phyloP scores from a whole-genome alignment of 2,329 filamentous ascomycete species.

The Amphichorda felina region DNA sequence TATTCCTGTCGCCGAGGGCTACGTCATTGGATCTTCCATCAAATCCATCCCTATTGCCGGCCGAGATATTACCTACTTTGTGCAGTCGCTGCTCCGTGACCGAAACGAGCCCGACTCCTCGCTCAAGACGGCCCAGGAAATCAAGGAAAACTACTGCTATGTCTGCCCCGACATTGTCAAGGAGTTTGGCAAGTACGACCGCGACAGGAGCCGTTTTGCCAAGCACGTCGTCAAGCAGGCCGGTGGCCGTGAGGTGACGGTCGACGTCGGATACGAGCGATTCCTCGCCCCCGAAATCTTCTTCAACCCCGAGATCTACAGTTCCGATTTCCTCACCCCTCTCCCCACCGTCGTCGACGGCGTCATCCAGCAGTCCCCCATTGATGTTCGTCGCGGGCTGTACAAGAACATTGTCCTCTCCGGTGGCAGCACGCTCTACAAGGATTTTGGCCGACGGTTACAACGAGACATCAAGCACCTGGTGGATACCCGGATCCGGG shows the following conservation, averaged over 20 bases:
- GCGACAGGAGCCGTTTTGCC: slow-evolving; percentile 80
- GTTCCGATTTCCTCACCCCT: slow-evolving; percentile 93
- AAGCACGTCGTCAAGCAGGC: slow-evolving; percentile 82
- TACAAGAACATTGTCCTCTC: slow-evolving; percentile 99
- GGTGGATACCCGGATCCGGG: slow-evolving; percentile 84
- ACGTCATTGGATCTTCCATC: slow-evolving; percentile 97
- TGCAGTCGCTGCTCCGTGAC: slow-evolving; percentile 90
- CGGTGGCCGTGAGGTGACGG: slow-evolving; percentile 70
- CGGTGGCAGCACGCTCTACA: slow-evolving; percentile 93
- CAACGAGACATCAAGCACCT: slow-evolving; percentile 96
- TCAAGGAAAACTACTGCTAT: slow-evolving; percentile 98
- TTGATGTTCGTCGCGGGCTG: slow-evolving; percentile 89
- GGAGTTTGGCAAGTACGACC: slow-evolving; percentile 90
- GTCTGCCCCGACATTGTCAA: slow-evolving; percentile 98
- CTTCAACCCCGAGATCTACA: slow-evolving; percentile 99
- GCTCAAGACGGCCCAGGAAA: slow-evolving; percentile 92
- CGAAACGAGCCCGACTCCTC: slow-evolving; percentile 94
- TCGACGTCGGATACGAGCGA: slow-evolving; percentile 95
- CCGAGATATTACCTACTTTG: slow-evolving; percentile 97
- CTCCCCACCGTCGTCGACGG: slow-evolving; percentile 89
- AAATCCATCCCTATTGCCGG: slow-evolving; percentile 98
- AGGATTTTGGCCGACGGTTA: slow-evolving; percentile 91
- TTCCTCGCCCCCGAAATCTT: slow-evolving; percentile 98
- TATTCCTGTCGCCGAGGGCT: slow-evolving; percentile 95
- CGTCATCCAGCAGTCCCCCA: slow-evolving; percentile 94